phyloP scores from a whole-genome alignment of 225 moss, liverwort and hornwort species.

The Antitrichia curtipendula region DNA sequence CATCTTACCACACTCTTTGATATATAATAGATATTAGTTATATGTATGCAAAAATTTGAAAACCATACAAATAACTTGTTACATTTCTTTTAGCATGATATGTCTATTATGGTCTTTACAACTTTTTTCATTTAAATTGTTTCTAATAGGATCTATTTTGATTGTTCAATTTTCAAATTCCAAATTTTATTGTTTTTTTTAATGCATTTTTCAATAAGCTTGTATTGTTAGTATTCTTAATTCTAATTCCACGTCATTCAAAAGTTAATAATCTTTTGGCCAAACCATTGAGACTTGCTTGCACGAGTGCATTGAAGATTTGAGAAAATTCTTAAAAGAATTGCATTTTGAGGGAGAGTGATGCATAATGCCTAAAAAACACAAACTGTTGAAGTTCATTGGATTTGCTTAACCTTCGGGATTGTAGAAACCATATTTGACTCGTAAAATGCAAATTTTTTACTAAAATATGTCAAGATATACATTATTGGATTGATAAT shows the following conservation, averaged over 20 bases:
- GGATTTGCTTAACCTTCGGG: accelerated
- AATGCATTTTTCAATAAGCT: not conserved
- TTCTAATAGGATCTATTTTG: not conserved
- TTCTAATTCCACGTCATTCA: not conserved
- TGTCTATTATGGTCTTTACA: accelerated
- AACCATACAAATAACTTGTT: too few species aligned
- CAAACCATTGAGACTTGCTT: not conserved
- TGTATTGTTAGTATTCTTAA: not conserved
- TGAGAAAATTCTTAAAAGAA: too few species aligned
- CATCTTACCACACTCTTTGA: too few species aligned
- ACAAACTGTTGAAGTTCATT: not conserved
- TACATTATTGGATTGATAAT: not conserved
- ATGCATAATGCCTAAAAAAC: not conserved
- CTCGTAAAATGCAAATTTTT: not conserved
- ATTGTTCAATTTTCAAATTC: not conserved
- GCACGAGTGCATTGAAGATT: not conserved
- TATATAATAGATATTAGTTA: too few species aligned
- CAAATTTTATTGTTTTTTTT: not conserved
- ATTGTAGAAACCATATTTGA: not conserved
- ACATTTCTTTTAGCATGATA: too few species aligned
- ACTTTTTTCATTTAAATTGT: not conserved
- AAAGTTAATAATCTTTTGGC: too few species aligned
- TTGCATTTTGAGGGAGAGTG: not conserved
- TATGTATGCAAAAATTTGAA: too few species aligned
- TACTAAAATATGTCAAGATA: not conserved